Evolutionary conservation across 1,139 yeast genomes (phyloP), one percentile per base, ranked within the genome.

Genomic region (Taiozyma sp.): DNA sequence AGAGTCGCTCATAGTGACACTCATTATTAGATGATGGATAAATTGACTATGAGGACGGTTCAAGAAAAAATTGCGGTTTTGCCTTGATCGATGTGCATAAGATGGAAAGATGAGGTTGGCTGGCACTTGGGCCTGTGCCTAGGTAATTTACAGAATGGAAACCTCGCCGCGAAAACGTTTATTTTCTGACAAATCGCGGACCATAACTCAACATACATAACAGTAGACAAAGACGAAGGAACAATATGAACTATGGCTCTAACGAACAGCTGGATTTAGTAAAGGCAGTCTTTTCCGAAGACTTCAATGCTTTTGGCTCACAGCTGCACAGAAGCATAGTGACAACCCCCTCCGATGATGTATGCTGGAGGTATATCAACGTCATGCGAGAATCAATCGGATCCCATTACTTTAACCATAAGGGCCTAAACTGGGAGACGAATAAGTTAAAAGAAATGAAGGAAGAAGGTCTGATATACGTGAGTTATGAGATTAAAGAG

Each of bases 341-440:
- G 13, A 22, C 24, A 9, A 4, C 41, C 3, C 41, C 41, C 14
- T 38, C 41, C 4, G 24, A 19, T 9, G 24, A 38, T 16, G 41
- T 19, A 7, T 38, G 24, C 24, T 38, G 41, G 24, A 38, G 22
- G 22, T 38, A 19, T 19, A 4, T 38, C 19, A 23, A 8, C 16
- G 46, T 51, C 8, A 51, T 51, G 53, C 45, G 41, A 36, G 23
- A 19, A 4, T 48, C 51, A 19, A 51, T 51, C 7, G 49, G 44
- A 10, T 13, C 13, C 24, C 49, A 40, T 24, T 54, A 75, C 57
- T 28, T 48, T 1, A 57, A 54, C 19, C 61, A 65, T 28, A 61
- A 68, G n/a, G 83, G 83, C 0, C 56, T 57, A 41, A 61, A 70
- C n/a, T 81, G 86, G 86, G 63, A 66, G 48, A 54, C 53, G 2